These are phyloP conservation scores for Nitzschia sp. DNA, from an alignment of 108 stramenopile species.

Conservation along the genomic window DNA sequence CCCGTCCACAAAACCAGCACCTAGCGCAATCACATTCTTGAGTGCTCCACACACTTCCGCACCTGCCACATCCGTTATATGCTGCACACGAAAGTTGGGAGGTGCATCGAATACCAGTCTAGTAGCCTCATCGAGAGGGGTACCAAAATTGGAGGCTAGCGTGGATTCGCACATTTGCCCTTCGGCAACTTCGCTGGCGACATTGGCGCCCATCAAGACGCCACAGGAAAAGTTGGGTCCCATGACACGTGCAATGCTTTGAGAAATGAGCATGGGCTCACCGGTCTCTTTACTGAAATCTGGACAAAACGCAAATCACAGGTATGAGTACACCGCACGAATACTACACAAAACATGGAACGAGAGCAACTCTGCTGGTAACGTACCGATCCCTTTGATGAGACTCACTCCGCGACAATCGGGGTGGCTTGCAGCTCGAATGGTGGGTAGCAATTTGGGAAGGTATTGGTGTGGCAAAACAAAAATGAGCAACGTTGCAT, in stretches of 20 bases:
- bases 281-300: constrained; percentile 71
- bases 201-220: constrained; percentile 98
- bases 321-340: neutral
- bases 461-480: constrained; percentile 95
- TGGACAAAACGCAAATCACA: neutral
- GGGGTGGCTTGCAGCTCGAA: constrained; percentile 63
- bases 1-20: constrained; percentile 96
- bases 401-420: constrained; percentile 78
- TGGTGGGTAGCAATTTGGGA: constrained; percentile 68
- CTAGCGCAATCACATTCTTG: constrained; percentile 96
- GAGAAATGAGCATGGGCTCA: constrained; percentile 70
- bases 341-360: neutral
- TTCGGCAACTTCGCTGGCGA: constrained; percentile 91
- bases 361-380: neutral
- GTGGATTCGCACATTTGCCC: constrained; percentile 96
- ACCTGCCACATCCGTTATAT: constrained; percentile 83
- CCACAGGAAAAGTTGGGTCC: constrained; percentile 72
- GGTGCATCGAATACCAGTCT: constrained; percentile 80
- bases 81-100: constrained; percentile 80
- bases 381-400: constrained; percentile 77
- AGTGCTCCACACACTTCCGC: constrained; percentile 95
- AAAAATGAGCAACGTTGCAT: constrained; percentile 89
- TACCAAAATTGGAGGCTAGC: constrained; percentile 82
- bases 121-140: constrained; percentile 65
- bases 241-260: constrained; percentile 75